Base-by-base conservation (phyloP, 2,329 filamentous ascomycete genomes). In the Chrysoporthe cubensis region DNA sequence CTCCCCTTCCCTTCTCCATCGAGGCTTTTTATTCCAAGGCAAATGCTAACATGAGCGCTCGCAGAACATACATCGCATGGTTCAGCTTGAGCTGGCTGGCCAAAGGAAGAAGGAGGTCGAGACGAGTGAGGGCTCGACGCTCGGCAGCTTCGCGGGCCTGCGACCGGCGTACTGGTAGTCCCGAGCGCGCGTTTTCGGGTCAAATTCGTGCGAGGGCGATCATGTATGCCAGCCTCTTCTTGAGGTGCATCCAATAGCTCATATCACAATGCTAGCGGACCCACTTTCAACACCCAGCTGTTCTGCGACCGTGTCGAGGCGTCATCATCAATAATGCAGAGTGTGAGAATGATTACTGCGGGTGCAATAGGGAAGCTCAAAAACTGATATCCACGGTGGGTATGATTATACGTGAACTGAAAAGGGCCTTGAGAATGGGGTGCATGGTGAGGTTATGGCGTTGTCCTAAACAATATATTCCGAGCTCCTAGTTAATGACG, bases 11-110 rank as follows among this genome's bases (percentile, higher is more conserved):
- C 3, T 42, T 42, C 21, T 40, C 42, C 32, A 11, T 34, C 18
- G 8, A 5, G n/a, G 42, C 26, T 14, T 56, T 56, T 7, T 43
- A 26, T 14, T 43, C 3, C 16, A 32, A n/a, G 21, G 11, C 21
- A 21, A n/a, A 14, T 63, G 61, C 62, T 64, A 21, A 64, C 62
- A 26, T 42, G 11, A 14, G 26, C 11, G 2, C 34, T 14, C 21
- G 40, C 63, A 65, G 63, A 92, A 97, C 79, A 86, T 98, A 71
- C 96, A 99, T 80, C 91, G 95, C 74, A 90, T 92, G 73, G 96
- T 99, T 71, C 94, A 97, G 77, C 84, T 97, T 71, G 96, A 99
- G 88, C 77, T 91, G 74, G 86, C 86, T 57, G 91, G 91, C 18
- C 90, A 93, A 74, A 83, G 90, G 69, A 92, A 91, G 79, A 90